Conservation (phyloP, 1,284 basidiomycete species). For the Moniliophthora roreri region DNA sequence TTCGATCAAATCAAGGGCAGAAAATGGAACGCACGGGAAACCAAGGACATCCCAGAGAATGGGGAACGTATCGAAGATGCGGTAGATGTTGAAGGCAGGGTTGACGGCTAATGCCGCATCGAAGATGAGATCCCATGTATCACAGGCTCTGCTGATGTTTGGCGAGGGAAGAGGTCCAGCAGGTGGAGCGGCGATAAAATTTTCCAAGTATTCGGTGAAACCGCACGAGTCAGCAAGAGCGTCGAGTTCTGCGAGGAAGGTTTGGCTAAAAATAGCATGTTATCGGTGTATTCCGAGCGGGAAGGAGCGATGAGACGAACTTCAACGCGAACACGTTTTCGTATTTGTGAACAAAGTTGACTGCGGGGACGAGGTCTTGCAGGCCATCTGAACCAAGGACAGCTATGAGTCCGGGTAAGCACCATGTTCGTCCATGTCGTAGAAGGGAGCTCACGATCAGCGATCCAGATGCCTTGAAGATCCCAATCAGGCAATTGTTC, state of each 20-base stretch:
- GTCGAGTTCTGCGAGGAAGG: conserved; percentile 62
- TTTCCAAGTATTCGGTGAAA: conserved; percentile 57
- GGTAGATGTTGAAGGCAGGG: conserved; percentile 76
- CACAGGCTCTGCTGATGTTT: conserved; percentile 42
- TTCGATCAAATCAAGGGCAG: not conserved
- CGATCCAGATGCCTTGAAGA: conserved; percentile 71
- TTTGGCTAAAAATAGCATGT: conserved; percentile 48
- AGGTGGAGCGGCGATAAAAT: not conserved
- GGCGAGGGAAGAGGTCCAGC: not conserved
- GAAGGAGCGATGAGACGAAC: conserved; percentile 34
- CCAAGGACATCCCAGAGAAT: conserved; percentile 77
- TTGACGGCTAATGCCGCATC: conserved; percentile 61
- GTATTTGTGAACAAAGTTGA: conserved; percentile 71
- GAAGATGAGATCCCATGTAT: conserved; percentile 66
- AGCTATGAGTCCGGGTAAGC: conserved; percentile 32
- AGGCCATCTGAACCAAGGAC: conserved; percentile 59
- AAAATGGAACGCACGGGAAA: conserved; percentile 52
- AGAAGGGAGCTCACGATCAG: conserved; percentile 54
- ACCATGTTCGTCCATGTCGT: not conserved
- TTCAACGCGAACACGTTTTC: conserved; percentile 68
- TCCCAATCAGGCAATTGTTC: conserved; percentile 45
- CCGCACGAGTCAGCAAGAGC: conserved; percentile 52
- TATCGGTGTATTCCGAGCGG: not conserved
- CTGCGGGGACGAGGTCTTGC: conserved; percentile 65
- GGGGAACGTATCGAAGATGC: conserved; percentile 64